These are phyloP conservation scores for Vaccinium macrocarpon DNA, from an alignment of 148 eudicot species.

Conservation along the genomic window DNA sequence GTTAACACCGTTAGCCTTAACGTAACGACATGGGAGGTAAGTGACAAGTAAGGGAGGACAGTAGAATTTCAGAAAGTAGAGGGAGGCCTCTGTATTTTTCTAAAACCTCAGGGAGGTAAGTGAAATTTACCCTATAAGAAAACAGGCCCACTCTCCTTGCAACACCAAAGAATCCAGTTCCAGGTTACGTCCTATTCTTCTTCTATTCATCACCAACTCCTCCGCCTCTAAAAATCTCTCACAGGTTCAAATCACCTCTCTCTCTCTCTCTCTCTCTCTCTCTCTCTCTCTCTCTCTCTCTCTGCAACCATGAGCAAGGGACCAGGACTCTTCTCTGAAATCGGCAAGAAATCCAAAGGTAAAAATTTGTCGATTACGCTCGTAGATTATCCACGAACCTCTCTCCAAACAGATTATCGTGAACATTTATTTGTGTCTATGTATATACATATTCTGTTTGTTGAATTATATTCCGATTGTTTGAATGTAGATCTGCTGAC, in stretches of 20 bases:
- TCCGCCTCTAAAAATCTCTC: too few species aligned
- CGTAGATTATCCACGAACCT: not conserved
- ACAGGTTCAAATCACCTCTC: not conserved
- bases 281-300: slow-evolving; percentile 24
- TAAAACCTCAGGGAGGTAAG: too few species aligned
- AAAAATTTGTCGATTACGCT: not conserved
- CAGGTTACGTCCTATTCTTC: not conserved
- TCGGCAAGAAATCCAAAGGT: slow-evolving; percentile 54
- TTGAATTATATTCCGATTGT: not conserved
- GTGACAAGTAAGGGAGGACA: too few species aligned
- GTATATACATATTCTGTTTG: not conserved
- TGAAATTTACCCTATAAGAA: too few species aligned
- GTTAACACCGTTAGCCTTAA: too few species aligned
- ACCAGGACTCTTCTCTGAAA: slow-evolving; percentile 47
- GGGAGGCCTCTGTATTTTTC: too few species aligned
- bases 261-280: slow-evolving; percentile 24
- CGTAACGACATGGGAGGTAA: too few species aligned
- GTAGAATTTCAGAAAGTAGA: too few species aligned
- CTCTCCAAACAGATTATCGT: not conserved
- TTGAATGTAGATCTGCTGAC: slow-evolving; percentile 67
- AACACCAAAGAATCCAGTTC: too few species aligned
- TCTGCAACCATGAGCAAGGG: slow-evolving; percentile 47
- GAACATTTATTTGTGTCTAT: not conserved
- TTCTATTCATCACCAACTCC: not conserved
- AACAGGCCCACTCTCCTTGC: too few species aligned